These are phyloP conservation scores for Stagonosporopsis vannaccii DNA, from an alignment of 2,329 filamentous ascomycete genomes.

Conservation along the genomic window DNA sequence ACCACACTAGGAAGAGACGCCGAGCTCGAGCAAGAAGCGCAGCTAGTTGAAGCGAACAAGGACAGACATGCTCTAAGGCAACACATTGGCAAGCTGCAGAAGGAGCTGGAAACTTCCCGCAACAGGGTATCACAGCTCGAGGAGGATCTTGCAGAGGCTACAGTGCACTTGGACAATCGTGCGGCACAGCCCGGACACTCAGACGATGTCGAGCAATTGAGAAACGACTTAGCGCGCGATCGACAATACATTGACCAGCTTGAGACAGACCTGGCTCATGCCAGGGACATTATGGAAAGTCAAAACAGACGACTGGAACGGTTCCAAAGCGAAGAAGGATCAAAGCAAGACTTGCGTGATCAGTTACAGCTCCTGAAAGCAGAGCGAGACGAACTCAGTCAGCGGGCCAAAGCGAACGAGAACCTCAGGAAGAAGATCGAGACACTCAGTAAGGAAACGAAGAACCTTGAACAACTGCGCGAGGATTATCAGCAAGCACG, in stretches of 20 bases:
- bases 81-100: constrained; percentile 50
- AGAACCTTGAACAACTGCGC: constrained; percentile 51
- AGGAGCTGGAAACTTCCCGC: constrained; percentile 52
- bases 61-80: constrained; percentile 54
- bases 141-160: constrained; percentile 57
- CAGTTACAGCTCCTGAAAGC: constrained; percentile 58
- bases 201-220: constrained; percentile 54
- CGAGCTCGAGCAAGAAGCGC: constrained; percentile 59
- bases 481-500: constrained; percentile 55
- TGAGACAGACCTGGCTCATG: constrained; percentile 55
- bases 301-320: constrained; percentile 57
- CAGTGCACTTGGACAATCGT: constrained; percentile 53
- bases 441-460: constrained; percentile 57
- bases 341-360: constrained; percentile 59
- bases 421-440: constrained; percentile 63
- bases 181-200: constrained; percentile 49
- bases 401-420: constrained; percentile 60
- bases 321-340: constrained; percentile 51
- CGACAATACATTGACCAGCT: constrained; percentile 59
- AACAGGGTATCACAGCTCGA: constrained; percentile 55
- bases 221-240: constrained; percentile 54
- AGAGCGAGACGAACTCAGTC: constrained; percentile 58
- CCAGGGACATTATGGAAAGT: constrained; percentile 54
- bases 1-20: constrained; percentile 49
- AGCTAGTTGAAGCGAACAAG: constrained; percentile 57